Evolutionary conservation across 2,329 filamentous ascomycete genomes (phyloP), one percentile per base, ranked within the genome.

Genomic region (Pseudocercospora eumusae): DNA sequence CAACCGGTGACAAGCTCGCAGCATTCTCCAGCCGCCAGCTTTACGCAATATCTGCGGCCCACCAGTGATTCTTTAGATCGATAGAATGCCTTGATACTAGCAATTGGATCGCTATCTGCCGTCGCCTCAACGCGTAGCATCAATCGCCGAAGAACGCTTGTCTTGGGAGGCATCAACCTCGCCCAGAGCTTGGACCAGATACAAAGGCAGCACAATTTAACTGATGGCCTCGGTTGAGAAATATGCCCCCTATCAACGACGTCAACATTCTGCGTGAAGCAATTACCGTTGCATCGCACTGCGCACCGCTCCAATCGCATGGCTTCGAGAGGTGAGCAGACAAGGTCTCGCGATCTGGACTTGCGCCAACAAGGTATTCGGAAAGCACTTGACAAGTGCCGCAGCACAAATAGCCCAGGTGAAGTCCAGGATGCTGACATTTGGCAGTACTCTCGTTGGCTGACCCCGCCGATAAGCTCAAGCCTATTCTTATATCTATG

Each of bases 401-500:
- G 47, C 23, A 23, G 20, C 15, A n/a, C 7, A 23, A 11, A 15
- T 18, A 11, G 47, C 47, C 47, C 47, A 27, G 28, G 47, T 50
- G 23, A 50, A 25, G 23, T 50, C 23, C 33, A 27, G 47, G 47
- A 18, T 50, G 47, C 47, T 50, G 47, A 50, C 47, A 50, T 50
- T 25, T 50, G 15, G 23, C 47, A 50, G 8, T n/a, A 15, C 23
- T 50, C 47, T 27, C 47, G 23, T 50, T 50, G 47, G 47, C 6
- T 9, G 23, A 23, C 23, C 47, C 47, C 47, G 47, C 23, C 47
- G 47, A 50, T 50, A 50, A 50, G 47, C 47, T 50, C 47, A 50
- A 50, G 47, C 47, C 47, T 50, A 50, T 50, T 50, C 47, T 50
- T 50, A 50, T 50, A 50, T 50, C 47, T 50, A 50, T 50, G 47